A percentile compares a stretch with the other conserved stretches of the same genome.
Evolutionary conservation across 2,329 filamentous ascomycete species (phyloP).

Genomic region (Aureobasidium sp.): DNA sequence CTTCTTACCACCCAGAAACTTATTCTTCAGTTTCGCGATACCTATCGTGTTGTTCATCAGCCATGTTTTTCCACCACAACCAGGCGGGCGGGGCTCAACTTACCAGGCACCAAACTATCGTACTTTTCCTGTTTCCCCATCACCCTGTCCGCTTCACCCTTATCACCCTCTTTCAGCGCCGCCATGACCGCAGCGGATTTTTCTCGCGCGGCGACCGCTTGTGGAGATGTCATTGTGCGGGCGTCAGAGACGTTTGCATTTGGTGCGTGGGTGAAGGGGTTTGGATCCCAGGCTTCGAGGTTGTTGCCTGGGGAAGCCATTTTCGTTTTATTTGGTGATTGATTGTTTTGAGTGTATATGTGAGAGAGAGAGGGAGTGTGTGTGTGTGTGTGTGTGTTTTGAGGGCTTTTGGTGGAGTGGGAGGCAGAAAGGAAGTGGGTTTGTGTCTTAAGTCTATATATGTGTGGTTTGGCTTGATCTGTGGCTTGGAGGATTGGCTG

Average conservation of each 20-base stretch:
- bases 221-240: neutral
- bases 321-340: neutral
- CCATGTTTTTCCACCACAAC: neutral
- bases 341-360: no score
- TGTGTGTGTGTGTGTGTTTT: neutral
- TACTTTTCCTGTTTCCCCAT: neutral
- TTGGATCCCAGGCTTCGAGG: neutral
- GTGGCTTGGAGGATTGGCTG: neutral
- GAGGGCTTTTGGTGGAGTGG: neutral
- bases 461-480: neutral
- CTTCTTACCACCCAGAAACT: neutral
- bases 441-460: no score
- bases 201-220: neutral
- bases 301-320: neutral
- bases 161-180: neutral
- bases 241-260: slow-evolving; percentile 1
- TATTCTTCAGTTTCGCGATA: slow-evolving; percentile 2
- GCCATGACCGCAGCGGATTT: neutral
- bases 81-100: neutral
- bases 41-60: neutral
- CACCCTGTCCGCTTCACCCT: neutral
- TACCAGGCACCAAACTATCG: neutral
- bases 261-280: neutral
- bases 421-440: no score
- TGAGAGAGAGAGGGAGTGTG: no score